A percentile compares a stretch with the other conserved stretches of the same genome.
Evolutionary conservation across 257 asterid species (phyloP).

Genomic region (Primulina eburnea): DNA sequence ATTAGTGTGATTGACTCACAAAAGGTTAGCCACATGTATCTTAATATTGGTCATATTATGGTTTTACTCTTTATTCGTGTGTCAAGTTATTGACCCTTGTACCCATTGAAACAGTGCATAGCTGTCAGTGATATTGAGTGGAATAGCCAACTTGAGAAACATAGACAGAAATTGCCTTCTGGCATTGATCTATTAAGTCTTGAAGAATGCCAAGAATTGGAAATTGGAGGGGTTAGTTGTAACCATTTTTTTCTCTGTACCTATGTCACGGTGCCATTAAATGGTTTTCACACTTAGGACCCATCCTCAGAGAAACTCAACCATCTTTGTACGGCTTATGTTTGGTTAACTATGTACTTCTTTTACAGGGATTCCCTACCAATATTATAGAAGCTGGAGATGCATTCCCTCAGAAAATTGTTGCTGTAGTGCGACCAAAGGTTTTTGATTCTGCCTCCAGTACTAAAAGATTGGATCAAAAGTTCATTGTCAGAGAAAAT

Average conservation of each 20-base stretch:
- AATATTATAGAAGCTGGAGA: conserved; percentile 48
- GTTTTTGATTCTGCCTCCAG: conserved; percentile 25
- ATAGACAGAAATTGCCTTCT: conserved; percentile 45
- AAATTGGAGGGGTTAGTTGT: conserved; percentile 56
- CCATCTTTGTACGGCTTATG: conserved; percentile 3
- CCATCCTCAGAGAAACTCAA: not conserved
- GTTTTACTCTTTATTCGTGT: not conserved
- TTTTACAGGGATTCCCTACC: conserved; percentile 45
- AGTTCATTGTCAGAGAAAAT: conserved; percentile 39
- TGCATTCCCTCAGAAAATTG: conserved; percentile 43
- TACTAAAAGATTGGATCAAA: conserved; percentile 45
- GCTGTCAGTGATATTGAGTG: conserved; percentile 42
- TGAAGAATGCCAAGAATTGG: conserved; percentile 38
- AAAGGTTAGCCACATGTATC: conserved; percentile 37
- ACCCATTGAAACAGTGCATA: conserved; percentile 43
- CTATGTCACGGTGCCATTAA: too few relatives aligned
- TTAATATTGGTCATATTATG: conserved; percentile 11
- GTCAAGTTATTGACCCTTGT: conserved; percentile 5
- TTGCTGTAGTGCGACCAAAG: conserved; percentile 61
- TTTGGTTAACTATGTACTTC: not conserved
- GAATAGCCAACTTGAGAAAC: conserved; percentile 36
- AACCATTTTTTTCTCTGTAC: not conserved
- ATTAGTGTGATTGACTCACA: conserved; percentile 57
- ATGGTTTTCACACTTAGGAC: too few relatives aligned
- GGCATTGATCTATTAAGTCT: conserved; percentile 39